Evolutionary conservation across 2,329 filamentous ascomycete species (phyloP).

Genomic region (Aspergillus sp.): DNA sequence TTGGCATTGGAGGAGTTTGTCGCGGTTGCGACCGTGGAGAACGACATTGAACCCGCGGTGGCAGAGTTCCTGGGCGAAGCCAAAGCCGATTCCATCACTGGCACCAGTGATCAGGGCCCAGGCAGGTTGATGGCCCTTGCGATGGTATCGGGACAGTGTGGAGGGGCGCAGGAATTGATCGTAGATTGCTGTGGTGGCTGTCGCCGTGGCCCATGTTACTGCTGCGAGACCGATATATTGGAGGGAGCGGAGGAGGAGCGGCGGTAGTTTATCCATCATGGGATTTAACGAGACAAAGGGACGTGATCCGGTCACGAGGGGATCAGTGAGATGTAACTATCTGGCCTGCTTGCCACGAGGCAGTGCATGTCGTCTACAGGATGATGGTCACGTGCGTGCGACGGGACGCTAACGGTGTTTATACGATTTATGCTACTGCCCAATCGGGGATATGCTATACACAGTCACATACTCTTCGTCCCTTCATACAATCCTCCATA

Average conservation of each 20-base stretch:
- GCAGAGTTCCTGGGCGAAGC: conserved; percentile 53
- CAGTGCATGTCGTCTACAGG: no score
- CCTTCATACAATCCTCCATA: no score
- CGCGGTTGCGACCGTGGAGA: conserved; percentile 55
- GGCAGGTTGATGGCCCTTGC: conserved; percentile 8
- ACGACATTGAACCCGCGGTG: conserved; percentile 55
- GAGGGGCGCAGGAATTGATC: not conserved
- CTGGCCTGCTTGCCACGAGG: no score
- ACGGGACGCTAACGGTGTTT: no score
- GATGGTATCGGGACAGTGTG: not conserved
- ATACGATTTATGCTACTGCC: no score
- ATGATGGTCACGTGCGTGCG: no score
- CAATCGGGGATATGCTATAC: no score
- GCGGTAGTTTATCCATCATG: not conserved
- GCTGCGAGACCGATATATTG: not conserved
- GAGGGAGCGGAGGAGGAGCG: not conserved
- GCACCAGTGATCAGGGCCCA: conserved; percentile 56
- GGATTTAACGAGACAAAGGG: no score
- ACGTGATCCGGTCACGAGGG: no score
- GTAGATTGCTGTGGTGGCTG: not conserved
- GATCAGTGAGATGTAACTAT: no score
- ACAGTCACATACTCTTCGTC: no score
- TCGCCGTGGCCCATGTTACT: not conserved
- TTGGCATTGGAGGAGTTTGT: conserved; percentile 45
- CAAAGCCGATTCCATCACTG: conserved; percentile 56